phyloP scores from a whole-genome alignment of 1,284 basidiomycete genomes.

The Inonotus obliquus region DNA sequence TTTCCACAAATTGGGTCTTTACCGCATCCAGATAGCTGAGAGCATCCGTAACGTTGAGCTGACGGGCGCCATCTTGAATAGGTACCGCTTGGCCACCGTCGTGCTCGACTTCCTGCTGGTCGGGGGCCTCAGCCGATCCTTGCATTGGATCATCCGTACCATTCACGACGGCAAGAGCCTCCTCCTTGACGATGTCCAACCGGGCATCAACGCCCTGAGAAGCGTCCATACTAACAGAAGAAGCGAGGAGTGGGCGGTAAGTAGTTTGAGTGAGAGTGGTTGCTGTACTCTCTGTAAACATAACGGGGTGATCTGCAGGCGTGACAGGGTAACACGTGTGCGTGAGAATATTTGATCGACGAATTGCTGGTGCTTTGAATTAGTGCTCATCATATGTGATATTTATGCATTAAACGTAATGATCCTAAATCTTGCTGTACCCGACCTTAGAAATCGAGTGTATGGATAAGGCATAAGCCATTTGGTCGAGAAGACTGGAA shows the following conservation, averaged over 20 bases:
- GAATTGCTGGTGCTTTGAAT: too few relatives aligned
- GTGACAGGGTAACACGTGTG: too few relatives aligned
- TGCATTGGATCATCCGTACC: not conserved
- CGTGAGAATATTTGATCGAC: too few relatives aligned
- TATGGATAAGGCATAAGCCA: too few relatives aligned
- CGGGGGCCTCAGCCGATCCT: not conserved
- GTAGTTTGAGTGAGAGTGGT: not conserved
- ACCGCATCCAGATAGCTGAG: constrained; percentile 96
- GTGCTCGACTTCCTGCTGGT: not conserved
- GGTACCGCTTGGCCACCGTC: not conserved
- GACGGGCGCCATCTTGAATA: not conserved
- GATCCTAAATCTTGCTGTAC: too few relatives aligned
- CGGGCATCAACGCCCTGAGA: not conserved
- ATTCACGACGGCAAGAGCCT: not conserved
- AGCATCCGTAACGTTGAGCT: constrained; percentile 59
- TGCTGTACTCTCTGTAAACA: not conserved
- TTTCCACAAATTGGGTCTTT: constrained; percentile 88
- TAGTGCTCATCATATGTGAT: too few relatives aligned
- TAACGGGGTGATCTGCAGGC: too few relatives aligned
- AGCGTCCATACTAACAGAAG: not conserved
- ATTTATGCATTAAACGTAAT: too few relatives aligned
- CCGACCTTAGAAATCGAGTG: too few relatives aligned
- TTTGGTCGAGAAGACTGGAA: too few relatives aligned
- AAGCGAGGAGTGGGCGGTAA: not conserved
- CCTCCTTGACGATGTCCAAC: not conserved